Conservation (phyloP, 1,284 basidiomycete species). For the Calocybe gambosa region DNA sequence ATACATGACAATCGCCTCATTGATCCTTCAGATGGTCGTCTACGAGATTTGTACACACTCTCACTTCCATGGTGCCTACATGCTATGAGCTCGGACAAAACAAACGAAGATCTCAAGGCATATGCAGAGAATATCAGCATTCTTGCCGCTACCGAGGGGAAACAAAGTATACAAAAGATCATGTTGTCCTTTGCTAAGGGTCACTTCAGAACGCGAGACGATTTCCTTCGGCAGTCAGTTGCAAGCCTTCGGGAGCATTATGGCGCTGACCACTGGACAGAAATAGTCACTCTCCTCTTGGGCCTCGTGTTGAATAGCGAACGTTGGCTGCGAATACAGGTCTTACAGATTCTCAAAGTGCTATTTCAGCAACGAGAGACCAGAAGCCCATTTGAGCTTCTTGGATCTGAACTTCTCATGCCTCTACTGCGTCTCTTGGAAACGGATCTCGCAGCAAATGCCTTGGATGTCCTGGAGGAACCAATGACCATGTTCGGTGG, state of each 20-base stretch:
- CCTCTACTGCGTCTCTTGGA: slow-evolving; percentile 83
- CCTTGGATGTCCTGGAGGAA: slow-evolving; percentile 88
- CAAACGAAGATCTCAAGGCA: slow-evolving; percentile 55
- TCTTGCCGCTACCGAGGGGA: slow-evolving; percentile 69
- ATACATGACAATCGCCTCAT: slow-evolving; percentile 64
- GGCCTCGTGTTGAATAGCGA: slow-evolving; percentile 84
- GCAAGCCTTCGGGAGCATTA: slow-evolving; percentile 81
- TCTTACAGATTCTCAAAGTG: slow-evolving; percentile 85
- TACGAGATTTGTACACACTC: slow-evolving; percentile 80
- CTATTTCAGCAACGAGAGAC: slow-evolving; percentile 85
- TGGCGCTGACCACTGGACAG: slow-evolving; percentile 61
- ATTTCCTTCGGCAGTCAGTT: slow-evolving; percentile 89
- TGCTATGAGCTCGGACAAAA: slow-evolving; percentile 63
- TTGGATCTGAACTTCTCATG: slow-evolving; percentile 86
- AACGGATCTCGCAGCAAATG: slow-evolving; percentile 79
- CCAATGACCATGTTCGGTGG: slow-evolving; percentile 72
- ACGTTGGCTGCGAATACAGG: slow-evolving; percentile 76
- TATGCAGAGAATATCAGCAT: slow-evolving; percentile 74
- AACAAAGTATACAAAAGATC: slow-evolving; percentile 76
- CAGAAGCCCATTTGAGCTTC: slow-evolving; percentile 62
- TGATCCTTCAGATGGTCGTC: slow-evolving; percentile 65
- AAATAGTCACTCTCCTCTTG: slow-evolving; percentile 77
- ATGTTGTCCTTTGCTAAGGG: slow-evolving; percentile 85
- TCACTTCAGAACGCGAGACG: slow-evolving; percentile 89
- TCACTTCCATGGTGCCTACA: slow-evolving; percentile 88